These are phyloP conservation scores for Rhizopus microsporus DNA, from an alignment of 371 early-diverging fungal species.

Conservation along the genomic window DNA sequence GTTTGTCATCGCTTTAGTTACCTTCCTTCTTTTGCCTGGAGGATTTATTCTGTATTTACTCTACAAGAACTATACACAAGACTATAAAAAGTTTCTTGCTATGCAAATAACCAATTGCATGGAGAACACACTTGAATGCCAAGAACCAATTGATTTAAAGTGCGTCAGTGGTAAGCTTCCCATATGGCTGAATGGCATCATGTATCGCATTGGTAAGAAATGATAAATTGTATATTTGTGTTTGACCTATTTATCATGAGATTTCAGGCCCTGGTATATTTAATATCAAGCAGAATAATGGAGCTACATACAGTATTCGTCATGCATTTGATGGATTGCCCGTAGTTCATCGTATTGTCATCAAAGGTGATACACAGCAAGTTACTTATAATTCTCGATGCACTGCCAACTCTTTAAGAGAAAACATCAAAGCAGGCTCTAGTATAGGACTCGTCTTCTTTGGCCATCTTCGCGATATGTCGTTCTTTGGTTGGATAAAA, in stretches of 20 bases:
- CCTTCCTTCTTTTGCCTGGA: neutral
- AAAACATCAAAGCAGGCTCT: slow-evolving; percentile 3
- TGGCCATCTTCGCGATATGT: slow-evolving; percentile 18
- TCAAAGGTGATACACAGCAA: slow-evolving; percentile 23
- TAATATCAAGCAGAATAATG: slow-evolving; percentile 30
- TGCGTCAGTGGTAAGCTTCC: slow-evolving; percentile 44
- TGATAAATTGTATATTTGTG: neutral
- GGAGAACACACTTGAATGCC: slow-evolving; percentile 40
- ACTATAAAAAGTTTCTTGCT: slow-evolving; percentile 8
- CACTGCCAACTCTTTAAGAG: slow-evolving; percentile 22
- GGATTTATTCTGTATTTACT: neutral
- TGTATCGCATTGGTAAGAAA: slow-evolving; percentile 44
- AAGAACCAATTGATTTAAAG: slow-evolving; percentile 30
- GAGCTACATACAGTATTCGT: slow-evolving; percentile 25
- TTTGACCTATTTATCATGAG: neutral
- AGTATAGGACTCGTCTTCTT: slow-evolving; percentile 20
- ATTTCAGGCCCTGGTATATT: slow-evolving; percentile 40
- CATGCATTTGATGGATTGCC: slow-evolving; percentile 51
- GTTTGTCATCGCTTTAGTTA: neutral
- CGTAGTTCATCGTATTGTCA: slow-evolving; percentile 39
- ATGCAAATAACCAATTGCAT: neutral
- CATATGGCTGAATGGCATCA: slow-evolving; percentile 40
- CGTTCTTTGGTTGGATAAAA: slow-evolving; percentile 8
- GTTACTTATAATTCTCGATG: slow-evolving; percentile 36
- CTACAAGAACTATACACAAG: neutral